Percentiles rank a stretch among this genome's conserved stretches.
Evolutionary conservation across 257 asterid species (phyloP).

Genomic region (Solanum etuberosum): DNA sequence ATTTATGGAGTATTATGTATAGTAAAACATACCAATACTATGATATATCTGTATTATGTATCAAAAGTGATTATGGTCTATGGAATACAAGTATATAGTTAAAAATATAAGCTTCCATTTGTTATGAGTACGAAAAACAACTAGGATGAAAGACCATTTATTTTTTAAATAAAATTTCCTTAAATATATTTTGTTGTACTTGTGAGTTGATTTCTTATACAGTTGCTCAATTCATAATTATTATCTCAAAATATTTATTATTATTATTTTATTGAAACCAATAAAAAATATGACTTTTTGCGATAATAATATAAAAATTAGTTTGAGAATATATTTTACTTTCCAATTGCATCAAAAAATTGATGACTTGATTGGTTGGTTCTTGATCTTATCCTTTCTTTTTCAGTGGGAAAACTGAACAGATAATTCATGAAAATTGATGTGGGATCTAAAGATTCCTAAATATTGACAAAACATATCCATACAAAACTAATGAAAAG

Average conservation of each 20-base stretch:
- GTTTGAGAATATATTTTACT: not conserved
- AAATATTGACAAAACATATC: not conserved
- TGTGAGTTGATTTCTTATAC: not conserved
- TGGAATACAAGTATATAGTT: too few species aligned
- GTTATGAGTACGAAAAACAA: not conserved
- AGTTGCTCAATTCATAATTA: not conserved
- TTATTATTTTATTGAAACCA: not conserved
- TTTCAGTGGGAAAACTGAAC: not conserved
- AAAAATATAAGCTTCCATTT: too few species aligned
- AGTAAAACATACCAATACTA: too few species aligned
- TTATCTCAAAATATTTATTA: accelerated
- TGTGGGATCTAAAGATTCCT: not conserved
- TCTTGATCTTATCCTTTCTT: not conserved
- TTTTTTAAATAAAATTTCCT: not conserved
- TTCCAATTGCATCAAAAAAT: not conserved
- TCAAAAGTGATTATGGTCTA: too few species aligned
- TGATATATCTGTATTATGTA: too few species aligned
- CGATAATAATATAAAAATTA: not conserved
- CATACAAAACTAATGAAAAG: not conserved
- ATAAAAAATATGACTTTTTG: not conserved
- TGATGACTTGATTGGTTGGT: not conserved
- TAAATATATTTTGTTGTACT: too few species aligned
- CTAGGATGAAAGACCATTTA: not conserved
- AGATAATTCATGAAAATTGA: not conserved
- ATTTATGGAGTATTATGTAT: too few species aligned